Percentiles rank a stretch among this genome's conserved stretches.
Conservation (phyloP, 2,329 filamentous ascomycete species). For the Trichoderma sp. region DNA sequence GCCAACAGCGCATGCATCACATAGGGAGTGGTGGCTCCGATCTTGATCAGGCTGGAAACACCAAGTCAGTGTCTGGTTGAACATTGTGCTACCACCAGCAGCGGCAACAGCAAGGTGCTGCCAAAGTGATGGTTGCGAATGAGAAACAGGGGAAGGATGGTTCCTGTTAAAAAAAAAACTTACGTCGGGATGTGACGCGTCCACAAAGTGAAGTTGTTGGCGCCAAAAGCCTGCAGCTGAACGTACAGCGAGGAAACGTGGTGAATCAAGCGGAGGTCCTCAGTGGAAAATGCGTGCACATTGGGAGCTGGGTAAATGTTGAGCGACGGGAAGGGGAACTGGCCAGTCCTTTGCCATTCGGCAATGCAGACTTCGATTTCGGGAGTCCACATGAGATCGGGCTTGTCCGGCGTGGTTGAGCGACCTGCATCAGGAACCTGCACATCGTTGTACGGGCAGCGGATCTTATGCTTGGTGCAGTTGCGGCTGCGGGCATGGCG, state of each 20-base stretch:
- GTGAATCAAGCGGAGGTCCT: constrained; percentile 86
- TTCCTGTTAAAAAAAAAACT: constrained; percentile 44
- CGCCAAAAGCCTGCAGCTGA: constrained; percentile 75
- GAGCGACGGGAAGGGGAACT: constrained; percentile 84
- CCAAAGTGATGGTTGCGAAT: not conserved
- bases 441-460: constrained; percentile 95
- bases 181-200: constrained; percentile 90
- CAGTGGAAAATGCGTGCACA: constrained; percentile 72
- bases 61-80: constrained; percentile 19
- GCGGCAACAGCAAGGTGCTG: not conserved
- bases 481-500: constrained; percentile 69
- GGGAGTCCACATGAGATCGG: constrained; percentile 81
- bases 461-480: constrained; percentile 98
- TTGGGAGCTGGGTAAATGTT: constrained; percentile 74
- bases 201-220: constrained; percentile 88
- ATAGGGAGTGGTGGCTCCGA: constrained; percentile 80
- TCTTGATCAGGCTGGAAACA: constrained; percentile 58
- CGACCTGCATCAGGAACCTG: constrained; percentile 65
- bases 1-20: constrained; percentile 93
- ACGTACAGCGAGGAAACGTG: constrained; percentile 86
- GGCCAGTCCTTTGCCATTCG: constrained; percentile 80
- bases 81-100: constrained; percentile 7
- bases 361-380: constrained; percentile 81
- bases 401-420: constrained; percentile 63
- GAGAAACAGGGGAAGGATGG: not conserved